A percentile compares a stretch with the other conserved stretches of the same genome.
These are phyloP conservation scores for Dacryopinax primogenitus DNA, from an alignment of 768 basidiomycete genomes.

Conservation along the genomic window DNA sequence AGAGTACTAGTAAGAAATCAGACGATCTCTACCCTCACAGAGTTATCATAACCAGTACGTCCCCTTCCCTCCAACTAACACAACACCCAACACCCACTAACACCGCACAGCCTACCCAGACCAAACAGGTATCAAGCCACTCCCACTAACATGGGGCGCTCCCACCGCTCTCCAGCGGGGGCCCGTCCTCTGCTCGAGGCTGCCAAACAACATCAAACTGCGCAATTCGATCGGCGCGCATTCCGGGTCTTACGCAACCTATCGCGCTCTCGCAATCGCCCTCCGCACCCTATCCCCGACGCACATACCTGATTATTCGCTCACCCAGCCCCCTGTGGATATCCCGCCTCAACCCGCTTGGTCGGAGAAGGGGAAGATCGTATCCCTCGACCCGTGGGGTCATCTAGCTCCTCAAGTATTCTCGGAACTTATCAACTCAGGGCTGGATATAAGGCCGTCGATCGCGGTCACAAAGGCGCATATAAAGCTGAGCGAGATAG, in stretches of 20 bases:
- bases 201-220: slow-evolving; percentile 69
- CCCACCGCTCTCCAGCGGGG: slow-evolving; percentile 52
- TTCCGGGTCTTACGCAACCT: slow-evolving; percentile 87
- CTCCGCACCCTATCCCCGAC: slow-evolving; percentile 46
- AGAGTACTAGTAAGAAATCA: no score
- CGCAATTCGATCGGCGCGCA: slow-evolving; percentile 93
- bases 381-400: slow-evolving; percentile 88
- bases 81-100: not conserved
- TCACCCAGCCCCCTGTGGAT: slow-evolving; percentile 72
- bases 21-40: slow-evolving; percentile 58
- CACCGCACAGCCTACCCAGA: slow-evolving; percentile 59
- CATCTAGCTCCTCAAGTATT: slow-evolving; percentile 70
- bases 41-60: slow-evolving; percentile 72
- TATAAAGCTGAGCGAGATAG: slow-evolving; percentile 88
- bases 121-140: slow-evolving; percentile 75
- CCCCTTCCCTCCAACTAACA: slow-evolving; percentile 7
- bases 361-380: slow-evolving; percentile 67
- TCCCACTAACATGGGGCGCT: slow-evolving; percentile 73
- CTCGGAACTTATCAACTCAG: slow-evolving; percentile 43
- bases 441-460: slow-evolving; percentile 78
- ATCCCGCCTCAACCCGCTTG: slow-evolving; percentile 68
- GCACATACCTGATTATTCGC: slow-evolving; percentile 69
- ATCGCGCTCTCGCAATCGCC: slow-evolving; percentile 83
- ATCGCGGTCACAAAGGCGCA: slow-evolving; percentile 86
- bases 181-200: slow-evolving; percentile 78